These are phyloP conservation scores for Mimosa bimucronata DNA, from an alignment of 306 rosid species.

Conservation along the genomic window DNA sequence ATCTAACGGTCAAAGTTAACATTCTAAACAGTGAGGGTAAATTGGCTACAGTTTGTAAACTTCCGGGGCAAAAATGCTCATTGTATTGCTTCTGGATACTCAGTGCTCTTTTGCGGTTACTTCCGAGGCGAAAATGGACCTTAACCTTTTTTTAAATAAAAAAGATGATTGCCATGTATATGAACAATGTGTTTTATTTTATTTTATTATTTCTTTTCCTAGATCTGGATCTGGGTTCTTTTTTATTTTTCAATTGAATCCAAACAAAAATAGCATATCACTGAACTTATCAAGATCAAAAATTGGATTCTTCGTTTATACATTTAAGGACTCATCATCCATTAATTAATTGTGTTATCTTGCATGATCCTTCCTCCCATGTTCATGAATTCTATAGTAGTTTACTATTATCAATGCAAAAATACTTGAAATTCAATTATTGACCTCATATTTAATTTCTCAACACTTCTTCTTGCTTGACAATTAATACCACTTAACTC, in stretches of 20 bases:
- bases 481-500: not conserved
- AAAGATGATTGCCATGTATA: no score
- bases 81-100: no score
- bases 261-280: conserved; percentile 4
- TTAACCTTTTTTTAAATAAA: no score
- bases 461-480: not conserved
- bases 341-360: not conserved
- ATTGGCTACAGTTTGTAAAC: no score
- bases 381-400: not conserved
- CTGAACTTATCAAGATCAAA: not conserved
- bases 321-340: not conserved
- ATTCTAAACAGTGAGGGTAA: no score
- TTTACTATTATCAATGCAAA: not conserved
- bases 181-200: not conserved
- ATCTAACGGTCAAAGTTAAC: no score
- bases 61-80: no score
- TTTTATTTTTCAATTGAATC: not conserved
- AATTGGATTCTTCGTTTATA: not conserved
- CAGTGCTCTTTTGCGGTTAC: no score
- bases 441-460: not conserved
- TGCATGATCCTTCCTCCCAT: not conserved
- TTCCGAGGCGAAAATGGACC: no score
- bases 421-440: not conserved
- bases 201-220: not conserved
- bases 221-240: not conserved